Percentiles rank a stretch among this genome's conserved stretches.
Conservation (phyloP, 306 rosid species). For the Corylus heterophylla region DNA sequence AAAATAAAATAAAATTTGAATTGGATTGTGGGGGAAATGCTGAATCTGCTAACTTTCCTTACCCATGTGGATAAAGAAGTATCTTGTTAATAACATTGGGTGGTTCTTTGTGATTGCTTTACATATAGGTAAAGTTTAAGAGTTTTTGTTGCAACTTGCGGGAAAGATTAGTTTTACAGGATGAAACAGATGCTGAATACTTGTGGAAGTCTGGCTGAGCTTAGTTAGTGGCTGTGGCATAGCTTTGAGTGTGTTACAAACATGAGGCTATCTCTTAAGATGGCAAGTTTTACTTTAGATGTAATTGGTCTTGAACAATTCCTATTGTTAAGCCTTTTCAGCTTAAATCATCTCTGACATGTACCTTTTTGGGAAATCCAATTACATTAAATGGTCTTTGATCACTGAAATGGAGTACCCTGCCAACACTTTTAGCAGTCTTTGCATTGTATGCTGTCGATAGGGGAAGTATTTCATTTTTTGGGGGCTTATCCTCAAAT, state of each 20-base stretch:
- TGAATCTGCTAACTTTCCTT: neutral
- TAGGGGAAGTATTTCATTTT: neutral
- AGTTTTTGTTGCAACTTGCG: neutral
- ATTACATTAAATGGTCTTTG: neutral
- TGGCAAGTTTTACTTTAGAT: neutral
- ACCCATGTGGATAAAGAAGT: neutral
- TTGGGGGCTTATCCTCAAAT: neutral
- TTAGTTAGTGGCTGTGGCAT: neutral
- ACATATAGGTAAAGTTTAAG: neutral
- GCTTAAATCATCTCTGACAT: neutral
- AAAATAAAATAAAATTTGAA: neutral
- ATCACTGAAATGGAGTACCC: neutral
- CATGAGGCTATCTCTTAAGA: neutral
- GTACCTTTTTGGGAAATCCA: neutral
- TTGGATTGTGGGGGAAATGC: neutral
- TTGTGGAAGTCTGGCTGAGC: neutral
- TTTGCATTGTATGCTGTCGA: neutral
- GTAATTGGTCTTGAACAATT: neutral
- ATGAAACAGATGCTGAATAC: neutral
- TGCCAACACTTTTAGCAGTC: neutral
- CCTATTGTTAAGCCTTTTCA: neutral
- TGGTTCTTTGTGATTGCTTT: neutral
- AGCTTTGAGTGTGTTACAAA: neutral
- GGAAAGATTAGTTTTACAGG: neutral
- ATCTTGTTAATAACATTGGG: neutral